phyloP scores from a whole-genome alignment of 208 protist genomes.

The Trypanosoma brucei region DNA sequence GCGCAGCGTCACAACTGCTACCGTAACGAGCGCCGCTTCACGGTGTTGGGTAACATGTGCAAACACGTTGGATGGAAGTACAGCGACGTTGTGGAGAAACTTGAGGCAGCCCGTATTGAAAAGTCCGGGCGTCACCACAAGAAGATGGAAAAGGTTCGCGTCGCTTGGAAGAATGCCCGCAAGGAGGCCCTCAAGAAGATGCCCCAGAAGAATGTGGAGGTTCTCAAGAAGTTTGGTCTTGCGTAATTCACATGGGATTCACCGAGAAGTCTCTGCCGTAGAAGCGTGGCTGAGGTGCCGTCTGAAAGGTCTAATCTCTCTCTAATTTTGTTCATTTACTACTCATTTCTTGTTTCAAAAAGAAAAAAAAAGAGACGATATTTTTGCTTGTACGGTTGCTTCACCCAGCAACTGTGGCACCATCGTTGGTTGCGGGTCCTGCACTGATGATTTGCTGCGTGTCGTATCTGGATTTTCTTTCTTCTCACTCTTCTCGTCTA shows the following conservation, averaged over 20 bases:
- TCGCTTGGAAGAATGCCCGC: conserved; percentile 62
- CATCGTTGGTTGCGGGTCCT: no score
- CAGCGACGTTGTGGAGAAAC: conserved; percentile 74
- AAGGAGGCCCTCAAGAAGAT: conserved; percentile 78
- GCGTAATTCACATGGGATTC: conserved; percentile 34
- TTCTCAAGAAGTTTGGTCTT: conserved; percentile 89
- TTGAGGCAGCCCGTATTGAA: conserved; percentile 71
- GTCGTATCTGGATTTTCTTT: no score
- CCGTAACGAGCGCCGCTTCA: conserved; percentile 75
- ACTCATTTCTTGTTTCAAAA: no score
- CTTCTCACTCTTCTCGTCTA: no score
- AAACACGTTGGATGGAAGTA: conserved; percentile 89
- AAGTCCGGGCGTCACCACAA: conserved; percentile 62
- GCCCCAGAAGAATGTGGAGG: conserved; percentile 77
- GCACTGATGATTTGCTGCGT: no score
- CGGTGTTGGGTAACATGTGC: conserved; percentile 83
- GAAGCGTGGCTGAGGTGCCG: no score
- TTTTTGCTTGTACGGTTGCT: no score
- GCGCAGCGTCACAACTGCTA: conserved; percentile 76
- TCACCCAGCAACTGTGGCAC: no score
- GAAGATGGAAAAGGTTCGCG: conserved; percentile 65
- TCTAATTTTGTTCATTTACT: no score
- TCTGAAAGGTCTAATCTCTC: no score
- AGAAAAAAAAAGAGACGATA: no score
- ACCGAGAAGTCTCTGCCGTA: no score